Evolutionary conservation across 2,329 filamentous ascomycete species (phyloP), one percentile per base, ranked within the genome.

Genomic region (Colletotrichum plurivorum): DNA sequence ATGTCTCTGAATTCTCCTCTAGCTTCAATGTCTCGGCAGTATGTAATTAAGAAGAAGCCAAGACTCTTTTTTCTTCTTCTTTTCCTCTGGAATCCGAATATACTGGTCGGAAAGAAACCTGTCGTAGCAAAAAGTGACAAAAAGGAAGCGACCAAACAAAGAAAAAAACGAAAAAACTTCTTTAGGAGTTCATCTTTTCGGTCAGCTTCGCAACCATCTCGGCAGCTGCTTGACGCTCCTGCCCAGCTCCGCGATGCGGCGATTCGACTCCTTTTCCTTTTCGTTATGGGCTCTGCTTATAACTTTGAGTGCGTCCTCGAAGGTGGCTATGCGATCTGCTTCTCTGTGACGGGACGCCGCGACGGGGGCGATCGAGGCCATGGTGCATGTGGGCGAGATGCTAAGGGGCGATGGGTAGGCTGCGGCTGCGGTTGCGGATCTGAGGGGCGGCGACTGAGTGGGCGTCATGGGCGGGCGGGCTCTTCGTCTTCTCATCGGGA

Each of bases 201-300:
- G 12, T 48, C 41, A 66, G 22, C 49, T 53, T 55, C 54, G 49
- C 59, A 13, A 39, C 7, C 31, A 48, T 46, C 25, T 55, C 36
- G 15, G 18, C 36, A 66, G 31, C 18, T 49, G 51, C 62, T 59
- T 69, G 16, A 54, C 27, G 12, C 53, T 53, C 27, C 54, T 66
- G 18, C 55, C 18, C 41, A 61, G 43, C 45, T 69, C 43, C 22
- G 46, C 31, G 15, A 69, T 36, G n/a, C 52, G 22, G 15, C 27
- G 43, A 13, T 31, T 22, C 49, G 49, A 39, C 15, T 54, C n/a
- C 16, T 46, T 22, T 27, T 48, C 20, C 20, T 60, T 20, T 18
- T 25, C 13, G 36, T 16, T 43, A 13, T 20, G 25, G 4, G 39
- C 22, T 20, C 25, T 54, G 7, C n/a, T 13, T 10, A 66, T 27